These are phyloP conservation scores for Hyphodiscus sp. DNA, from an alignment of 2,329 filamentous ascomycete species.

Conservation along the genomic window DNA sequence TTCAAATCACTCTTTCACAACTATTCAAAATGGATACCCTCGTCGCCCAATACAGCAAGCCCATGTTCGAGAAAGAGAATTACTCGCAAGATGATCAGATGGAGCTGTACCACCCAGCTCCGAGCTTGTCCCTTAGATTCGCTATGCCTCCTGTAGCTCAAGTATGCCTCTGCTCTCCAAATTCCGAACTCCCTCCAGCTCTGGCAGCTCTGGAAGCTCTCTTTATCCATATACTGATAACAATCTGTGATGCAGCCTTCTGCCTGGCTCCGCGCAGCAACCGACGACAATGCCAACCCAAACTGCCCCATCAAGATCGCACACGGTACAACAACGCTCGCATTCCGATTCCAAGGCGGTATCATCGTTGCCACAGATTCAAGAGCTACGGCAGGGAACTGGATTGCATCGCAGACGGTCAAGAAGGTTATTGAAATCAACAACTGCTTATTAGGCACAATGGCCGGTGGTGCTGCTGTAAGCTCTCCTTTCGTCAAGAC, in stretches of 20 bases:
- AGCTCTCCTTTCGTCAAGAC: constrained; percentile 27
- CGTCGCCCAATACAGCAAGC: constrained; percentile 83
- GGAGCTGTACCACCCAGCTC: constrained; percentile 63
- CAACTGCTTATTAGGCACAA: constrained; percentile 85
- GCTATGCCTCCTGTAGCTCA: constrained; percentile 88
- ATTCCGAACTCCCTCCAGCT: constrained; percentile 6
- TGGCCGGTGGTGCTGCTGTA: constrained; percentile 94
- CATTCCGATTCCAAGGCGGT: constrained; percentile 95
- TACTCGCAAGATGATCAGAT: constrained; percentile 67
- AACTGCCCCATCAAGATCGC: constrained; percentile 98
- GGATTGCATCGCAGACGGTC: constrained; percentile 99
- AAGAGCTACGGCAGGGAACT: constrained; percentile 92
- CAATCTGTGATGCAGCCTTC: constrained; percentile 54
- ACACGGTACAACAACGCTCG: constrained; percentile 95
- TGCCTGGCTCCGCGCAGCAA: constrained; percentile 92
- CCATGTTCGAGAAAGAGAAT: constrained; percentile 65
- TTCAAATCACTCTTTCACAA: constrained; percentile 14
- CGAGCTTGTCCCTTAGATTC: constrained; percentile 84
- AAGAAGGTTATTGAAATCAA: constrained; percentile 99
- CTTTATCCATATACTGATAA: neutral
- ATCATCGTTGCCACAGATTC: constrained; percentile 99
- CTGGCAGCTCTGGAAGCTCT: constrained; percentile 10
- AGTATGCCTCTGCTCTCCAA: constrained; percentile 45
- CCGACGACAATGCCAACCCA: constrained; percentile 95
- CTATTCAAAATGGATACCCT: constrained; percentile 71